phyloP scores from a whole-genome alignment of 2,329 filamentous ascomycete species.

The Ophiocordyceps camponoti-floridani region DNA sequence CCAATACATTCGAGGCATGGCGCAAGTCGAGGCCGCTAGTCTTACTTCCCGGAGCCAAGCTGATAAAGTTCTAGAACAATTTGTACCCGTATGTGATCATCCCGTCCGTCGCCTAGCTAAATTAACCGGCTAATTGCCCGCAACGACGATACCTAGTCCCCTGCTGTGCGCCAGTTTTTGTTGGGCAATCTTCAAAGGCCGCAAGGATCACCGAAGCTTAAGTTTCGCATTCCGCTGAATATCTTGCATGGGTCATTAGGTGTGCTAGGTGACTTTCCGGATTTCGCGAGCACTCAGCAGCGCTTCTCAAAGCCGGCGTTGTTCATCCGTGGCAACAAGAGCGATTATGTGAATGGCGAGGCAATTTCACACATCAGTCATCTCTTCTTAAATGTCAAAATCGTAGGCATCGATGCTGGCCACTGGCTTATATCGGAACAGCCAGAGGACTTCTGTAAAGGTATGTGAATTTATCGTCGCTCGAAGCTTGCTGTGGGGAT shows the following conservation, averaged over 20 bases:
- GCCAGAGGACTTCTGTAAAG: constrained; percentile 58
- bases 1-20: constrained; percentile 73
- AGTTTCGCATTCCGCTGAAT: constrained; percentile 64
- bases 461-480: constrained; percentile 19
- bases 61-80: constrained; percentile 57
- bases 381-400: constrained; percentile 63
- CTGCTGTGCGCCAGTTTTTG: constrained; percentile 77
- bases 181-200: constrained; percentile 63
- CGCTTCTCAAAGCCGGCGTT: constrained; percentile 64
- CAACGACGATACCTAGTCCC: constrained; percentile 18
- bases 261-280: constrained; percentile 79
- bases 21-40: constrained; percentile 51
- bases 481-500: too few relatives aligned
- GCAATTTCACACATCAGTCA: constrained; percentile 58
- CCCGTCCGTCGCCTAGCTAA: not conserved
- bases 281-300: constrained; percentile 47
- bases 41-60: constrained; percentile 59
- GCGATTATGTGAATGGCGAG: constrained; percentile 68
- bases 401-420: constrained; percentile 59
- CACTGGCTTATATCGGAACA: constrained; percentile 89
- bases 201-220: constrained; percentile 31
- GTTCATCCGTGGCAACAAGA: constrained; percentile 62
- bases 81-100: constrained; percentile 38
- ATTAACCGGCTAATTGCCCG: not conserved
- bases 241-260: constrained; percentile 50